These are phyloP conservation scores for Psilocybe subaeruginosa DNA, from an alignment of 768 basidiomycete species.

Conservation along the genomic window DNA sequence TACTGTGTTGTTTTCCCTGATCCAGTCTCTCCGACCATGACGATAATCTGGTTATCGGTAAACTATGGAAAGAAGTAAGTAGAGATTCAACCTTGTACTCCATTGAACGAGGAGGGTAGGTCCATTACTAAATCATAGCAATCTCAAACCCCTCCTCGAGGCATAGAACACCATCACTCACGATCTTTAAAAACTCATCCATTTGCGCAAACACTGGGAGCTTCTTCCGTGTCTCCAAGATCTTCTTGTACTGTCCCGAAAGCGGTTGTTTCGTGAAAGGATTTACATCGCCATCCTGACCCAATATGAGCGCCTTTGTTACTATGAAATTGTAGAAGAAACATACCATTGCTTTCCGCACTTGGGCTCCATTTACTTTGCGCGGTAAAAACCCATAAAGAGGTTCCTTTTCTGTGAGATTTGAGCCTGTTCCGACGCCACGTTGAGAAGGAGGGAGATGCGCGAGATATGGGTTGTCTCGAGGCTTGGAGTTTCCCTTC, in stretches of 20 bases:
- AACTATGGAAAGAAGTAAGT: slow-evolving; percentile 53
- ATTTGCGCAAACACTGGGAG: slow-evolving; percentile 92
- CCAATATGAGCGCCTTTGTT: background rate
- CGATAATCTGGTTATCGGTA: slow-evolving; percentile 76
- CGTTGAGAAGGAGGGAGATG: slow-evolving; percentile 44
- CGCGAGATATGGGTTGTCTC: slow-evolving; percentile 60
- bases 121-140: slow-evolving; percentile 43
- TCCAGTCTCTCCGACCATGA: slow-evolving; percentile 97
- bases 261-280: slow-evolving; percentile 87
- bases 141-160: slow-evolving; percentile 47
- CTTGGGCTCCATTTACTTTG: slow-evolving; percentile 66
- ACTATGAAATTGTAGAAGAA: background rate
- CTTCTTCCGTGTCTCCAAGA: slow-evolving; percentile 82
- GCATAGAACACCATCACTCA: slow-evolving; percentile 45
- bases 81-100: slow-evolving; percentile 23
- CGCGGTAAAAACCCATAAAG: slow-evolving; percentile 77
- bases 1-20: slow-evolving; percentile 92
- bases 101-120: slow-evolving; percentile 33
- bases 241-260: slow-evolving; percentile 81
- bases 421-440: slow-evolving; percentile 24
- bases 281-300: slow-evolving; percentile 57
- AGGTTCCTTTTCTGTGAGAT: slow-evolving; percentile 48
- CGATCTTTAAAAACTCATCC: slow-evolving; percentile 90
- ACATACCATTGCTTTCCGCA: slow-evolving; percentile 71
- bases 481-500: slow-evolving; percentile 15